Evolutionary conservation across 257 asterid genomes (phyloP).

Genomic region (Przewalskia tangutica): DNA sequence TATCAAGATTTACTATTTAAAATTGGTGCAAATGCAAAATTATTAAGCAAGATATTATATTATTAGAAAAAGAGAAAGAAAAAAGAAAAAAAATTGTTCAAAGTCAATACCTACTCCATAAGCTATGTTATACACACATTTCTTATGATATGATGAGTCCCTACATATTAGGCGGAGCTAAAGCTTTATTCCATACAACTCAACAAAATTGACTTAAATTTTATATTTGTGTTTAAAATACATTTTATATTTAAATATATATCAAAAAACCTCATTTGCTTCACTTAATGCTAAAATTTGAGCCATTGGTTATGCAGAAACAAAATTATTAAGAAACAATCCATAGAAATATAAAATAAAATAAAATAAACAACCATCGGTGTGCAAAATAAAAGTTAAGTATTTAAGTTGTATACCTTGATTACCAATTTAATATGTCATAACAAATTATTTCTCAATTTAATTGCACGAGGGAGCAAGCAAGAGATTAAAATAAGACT

Average conservation of each 20-base stretch:
- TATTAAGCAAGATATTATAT: not conserved
- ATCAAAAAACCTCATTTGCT: too few relatives aligned
- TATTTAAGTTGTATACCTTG: not conserved
- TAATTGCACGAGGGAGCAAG: not conserved
- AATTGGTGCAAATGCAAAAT: too few relatives aligned
- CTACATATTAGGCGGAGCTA: too few relatives aligned
- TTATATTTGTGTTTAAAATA: too few relatives aligned
- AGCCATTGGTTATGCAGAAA: not conserved
- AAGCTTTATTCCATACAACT: too few relatives aligned
- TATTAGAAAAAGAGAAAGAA: not conserved
- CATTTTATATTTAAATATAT: too few relatives aligned
- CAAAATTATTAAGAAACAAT: not conserved
- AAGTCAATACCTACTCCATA: constrained; percentile 1
- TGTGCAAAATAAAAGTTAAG: not conserved
- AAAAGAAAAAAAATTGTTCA: not conserved
- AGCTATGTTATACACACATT: not conserved
- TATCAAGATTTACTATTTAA: not conserved
- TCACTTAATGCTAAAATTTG: too few relatives aligned
- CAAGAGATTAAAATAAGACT: not conserved
- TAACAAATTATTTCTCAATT: not conserved
- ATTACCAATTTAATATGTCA: not conserved
- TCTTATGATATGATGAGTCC: not conserved
- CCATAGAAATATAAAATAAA: not conserved
- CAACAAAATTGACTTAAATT: too few relatives aligned
- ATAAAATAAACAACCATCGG: not conserved